These are phyloP conservation scores for Thielaviopsis populi DNA, from an alignment of 2,329 filamentous ascomycete species.

Conservation along the genomic window DNA sequence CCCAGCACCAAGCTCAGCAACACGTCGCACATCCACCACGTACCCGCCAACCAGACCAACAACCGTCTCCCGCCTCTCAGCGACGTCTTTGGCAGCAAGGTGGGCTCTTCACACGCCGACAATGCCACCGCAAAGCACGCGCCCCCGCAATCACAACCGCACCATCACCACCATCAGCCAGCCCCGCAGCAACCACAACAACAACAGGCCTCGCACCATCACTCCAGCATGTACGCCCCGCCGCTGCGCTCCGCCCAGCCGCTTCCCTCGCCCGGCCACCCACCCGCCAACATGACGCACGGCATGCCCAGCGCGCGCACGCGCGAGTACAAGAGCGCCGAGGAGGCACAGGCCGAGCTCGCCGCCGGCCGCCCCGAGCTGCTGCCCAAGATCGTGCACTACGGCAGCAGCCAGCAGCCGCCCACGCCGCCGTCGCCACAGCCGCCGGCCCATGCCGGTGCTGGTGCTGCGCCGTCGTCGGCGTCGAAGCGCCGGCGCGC, in stretches of 20 bases:
- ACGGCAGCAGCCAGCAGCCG: conserved; percentile 82
- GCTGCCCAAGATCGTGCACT: conserved; percentile 86
- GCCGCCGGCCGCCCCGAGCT: conserved; percentile 86
- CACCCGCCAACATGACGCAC: conserved; percentile 33
- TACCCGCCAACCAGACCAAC: conserved; percentile 73
- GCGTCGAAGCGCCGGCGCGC: conserved; percentile 57
- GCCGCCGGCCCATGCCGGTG: conserved; percentile 32
- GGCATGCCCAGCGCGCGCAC: conserved; percentile 45
- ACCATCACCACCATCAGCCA: conserved; percentile 1
- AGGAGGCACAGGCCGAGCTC: conserved; percentile 83
- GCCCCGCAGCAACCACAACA: conserved; percentile 19
- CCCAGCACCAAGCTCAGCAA: conserved; percentile 61
- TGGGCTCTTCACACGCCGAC: conserved; percentile 45
- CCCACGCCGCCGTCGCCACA: conserved; percentile 77
- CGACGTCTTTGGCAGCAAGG: conserved; percentile 78
- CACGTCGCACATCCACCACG: conserved; percentile 80
- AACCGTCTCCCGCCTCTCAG: conserved; percentile 88
- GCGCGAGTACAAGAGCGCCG: conserved; percentile 85
- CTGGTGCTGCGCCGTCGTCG: conserved; percentile 38
- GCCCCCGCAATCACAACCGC: conserved; percentile 2
- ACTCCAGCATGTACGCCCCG: conserved; percentile 35
- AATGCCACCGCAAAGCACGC: conserved; percentile 22
- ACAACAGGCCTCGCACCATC: conserved; percentile 20
- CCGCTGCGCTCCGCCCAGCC: conserved; percentile 39
- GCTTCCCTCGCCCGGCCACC: conserved; percentile 64